Evolutionary conservation across 2,329 filamentous ascomycete genomes (phyloP), one percentile per base, ranked within the genome.

Genomic region (Neofusicoccum parvum): DNA sequence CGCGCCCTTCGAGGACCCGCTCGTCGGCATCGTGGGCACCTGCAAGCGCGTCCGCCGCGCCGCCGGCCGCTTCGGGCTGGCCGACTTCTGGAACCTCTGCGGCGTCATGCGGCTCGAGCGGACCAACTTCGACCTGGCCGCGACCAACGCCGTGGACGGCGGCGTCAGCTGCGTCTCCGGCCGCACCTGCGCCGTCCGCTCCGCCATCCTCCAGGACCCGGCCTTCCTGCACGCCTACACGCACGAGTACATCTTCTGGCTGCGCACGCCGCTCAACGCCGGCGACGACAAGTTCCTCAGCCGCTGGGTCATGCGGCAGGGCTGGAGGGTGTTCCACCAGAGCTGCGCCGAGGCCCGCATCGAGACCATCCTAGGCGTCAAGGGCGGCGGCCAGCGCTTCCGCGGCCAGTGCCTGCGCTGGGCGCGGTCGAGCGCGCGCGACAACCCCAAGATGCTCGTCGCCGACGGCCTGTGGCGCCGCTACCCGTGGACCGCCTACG

Each of bases 401-500:
- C 4, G 64, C 1, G 34, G 66, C 0, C 71, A 75, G 50, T 75
- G 72, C 39, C 9, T 60, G 5, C 74, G 72, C 36, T 74, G 72
- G 74, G 46, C 50, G n/a, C 62, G 67, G 3, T 51, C 58, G n/a
- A 65, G 45, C 15, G 59, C 53, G 5, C 48, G 39, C 50, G 62
- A 62, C 37, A 72, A 72, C 64, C 59, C 68, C 6, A 65, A 66
- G 27, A 64, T 67, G 32, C 15, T 70, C n/a, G 69, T 81, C 51
- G 72, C 72, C 0, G 73, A 78, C 11, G 75, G 69, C 1, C 75
- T 80, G 5, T 85, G 79, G 78, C 69, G 56, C 56, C 3, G 62
- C 1, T 80, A 86, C 68, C 81, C 81, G 0, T 89, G 84, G 82
- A 82, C 80, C 20, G 76, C 82, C 0, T 87, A 87, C 68, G 81